Base-by-base conservation (phyloP, 441 rosid genomes). In the Arabidopsis lyrata region DNA sequence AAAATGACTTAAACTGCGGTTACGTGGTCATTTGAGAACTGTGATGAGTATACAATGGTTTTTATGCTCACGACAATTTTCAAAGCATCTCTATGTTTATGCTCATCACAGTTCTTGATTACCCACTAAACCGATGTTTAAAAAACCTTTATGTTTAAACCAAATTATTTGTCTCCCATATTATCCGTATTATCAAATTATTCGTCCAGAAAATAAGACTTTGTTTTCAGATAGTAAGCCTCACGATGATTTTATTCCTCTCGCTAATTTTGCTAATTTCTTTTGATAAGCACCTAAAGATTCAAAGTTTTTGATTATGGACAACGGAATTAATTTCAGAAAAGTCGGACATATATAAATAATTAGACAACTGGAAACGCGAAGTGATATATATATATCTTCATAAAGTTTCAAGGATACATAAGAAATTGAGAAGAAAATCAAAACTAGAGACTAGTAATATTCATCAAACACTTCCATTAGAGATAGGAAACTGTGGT, bases 401-500 rank as follows among this genome's bases (percentile, higher is more conserved):
- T 20, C 2, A 24, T 5, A 8, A 29, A 2, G 27, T 20, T 48
- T 7, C 0, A 50, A 50, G 5, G 3, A 0, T 9, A 62, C 70
- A 54, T 53, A n/a, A n/a, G n/a, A n/a, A n/a, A n/a, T n/a, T n/a
- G 9, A 52, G 5, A 54, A 2, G 4, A 15, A 2, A 2, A 14
- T 0, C 3, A 64, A 54, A 38, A 27, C 3, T 0, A 20, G 12
- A 11, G 16, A 16, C 22, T 31, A 12, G 4, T 1, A 20, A 8
- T 9, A 13, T 18, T 18, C 20, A 0, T 7, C 10, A 70, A 13
- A 49, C 62, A 48, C 1, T 56, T 14, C 54, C 60, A 63, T 56
- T 52, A 49, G 73, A n/a, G 20, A 58, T 57, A 20, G 67, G 66
- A 54, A 55, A 61, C 58, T 38, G 74, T 18, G 10, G 64, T 27